phyloP scores from a whole-genome alignment of 2,329 filamentous ascomycete genomes.

The Colletotrichum tofieldiae region DNA sequence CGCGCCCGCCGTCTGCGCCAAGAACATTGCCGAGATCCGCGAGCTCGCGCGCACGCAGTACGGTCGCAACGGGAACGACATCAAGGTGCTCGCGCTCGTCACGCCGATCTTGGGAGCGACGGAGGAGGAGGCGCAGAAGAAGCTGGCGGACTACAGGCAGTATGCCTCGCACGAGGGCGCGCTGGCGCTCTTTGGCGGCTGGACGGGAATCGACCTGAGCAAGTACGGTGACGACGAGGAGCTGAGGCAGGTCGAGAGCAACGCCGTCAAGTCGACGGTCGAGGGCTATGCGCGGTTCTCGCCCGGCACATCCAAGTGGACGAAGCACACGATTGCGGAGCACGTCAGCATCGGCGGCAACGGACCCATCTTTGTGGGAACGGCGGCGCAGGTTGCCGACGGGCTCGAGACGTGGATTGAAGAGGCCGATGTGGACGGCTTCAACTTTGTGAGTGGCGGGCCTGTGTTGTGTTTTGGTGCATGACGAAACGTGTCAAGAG shows the following conservation, averaged over 20 bases:
- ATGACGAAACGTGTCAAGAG: background rate
- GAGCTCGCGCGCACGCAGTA: constrained; percentile 65
- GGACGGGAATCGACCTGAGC: constrained; percentile 74
- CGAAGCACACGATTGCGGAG: constrained; percentile 78
- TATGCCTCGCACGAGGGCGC: constrained; percentile 76
- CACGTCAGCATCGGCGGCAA: constrained; percentile 79
- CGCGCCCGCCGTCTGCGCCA: constrained; percentile 72
- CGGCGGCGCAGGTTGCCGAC: constrained; percentile 76
- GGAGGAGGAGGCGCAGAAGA: constrained; percentile 76
- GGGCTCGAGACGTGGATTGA: constrained; percentile 77
- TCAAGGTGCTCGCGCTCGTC: constrained; percentile 79
- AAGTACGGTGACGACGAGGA: constrained; percentile 78
- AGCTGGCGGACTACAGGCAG: constrained; percentile 73
- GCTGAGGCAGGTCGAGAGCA: constrained; percentile 73
- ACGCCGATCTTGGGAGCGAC: constrained; percentile 77
- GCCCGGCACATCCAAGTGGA: constrained; percentile 77
- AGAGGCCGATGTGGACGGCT: constrained; percentile 81
- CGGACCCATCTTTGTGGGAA: constrained; percentile 76
- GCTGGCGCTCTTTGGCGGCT: constrained; percentile 80
- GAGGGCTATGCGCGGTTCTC: constrained; percentile 70
- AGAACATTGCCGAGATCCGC: constrained; percentile 75
- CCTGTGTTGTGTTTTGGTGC: background rate
- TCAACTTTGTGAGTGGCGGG: constrained; percentile 73
- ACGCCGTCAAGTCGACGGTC: constrained; percentile 73
- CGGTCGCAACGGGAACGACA: constrained; percentile 71